Percentiles rank a stretch among this genome's conserved stretches.
Conservation (phyloP, 1,284 basidiomycete species). For the Phlebopus sp. region DNA sequence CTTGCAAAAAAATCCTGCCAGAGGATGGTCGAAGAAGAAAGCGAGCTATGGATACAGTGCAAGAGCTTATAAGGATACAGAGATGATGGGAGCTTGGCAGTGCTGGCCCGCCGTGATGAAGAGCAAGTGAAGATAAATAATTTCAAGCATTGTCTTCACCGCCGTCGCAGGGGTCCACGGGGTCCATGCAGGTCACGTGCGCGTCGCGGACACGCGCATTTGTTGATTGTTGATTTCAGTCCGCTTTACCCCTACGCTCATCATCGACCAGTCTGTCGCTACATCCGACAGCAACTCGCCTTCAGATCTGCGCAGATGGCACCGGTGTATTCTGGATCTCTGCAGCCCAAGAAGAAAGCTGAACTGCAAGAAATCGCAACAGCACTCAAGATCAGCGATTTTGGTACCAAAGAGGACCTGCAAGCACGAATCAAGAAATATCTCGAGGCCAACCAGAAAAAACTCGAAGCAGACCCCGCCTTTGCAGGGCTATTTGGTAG, state of each 20-base stretch:
- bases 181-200: slow-evolving; percentile 26
- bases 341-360: slow-evolving; percentile 57
- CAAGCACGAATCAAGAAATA: slow-evolving; percentile 55
- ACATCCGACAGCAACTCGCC: not conserved
- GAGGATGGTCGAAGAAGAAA: slow-evolving; percentile 13
- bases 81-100: not conserved
- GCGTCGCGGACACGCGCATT: slow-evolving; percentile 21
- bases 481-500: slow-evolving; percentile 54
- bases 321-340: slow-evolving; percentile 39
- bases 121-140: too few species aligned
- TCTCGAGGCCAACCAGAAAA: slow-evolving; percentile 48
- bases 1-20: slow-evolving; percentile 11
- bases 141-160: too few species aligned
- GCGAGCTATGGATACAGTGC: not conserved
- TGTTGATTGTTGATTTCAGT: slow-evolving; percentile 28
- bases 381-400: slow-evolving; percentile 47
- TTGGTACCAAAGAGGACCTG: slow-evolving; percentile 61
- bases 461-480: slow-evolving; percentile 49
- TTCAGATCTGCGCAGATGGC: slow-evolving; percentile 20
- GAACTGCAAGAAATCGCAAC: slow-evolving; percentile 57
- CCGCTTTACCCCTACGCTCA: slow-evolving; percentile 6
- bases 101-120: too few species aligned
- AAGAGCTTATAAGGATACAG: not conserved
- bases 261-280: not conserved
- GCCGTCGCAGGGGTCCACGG: slow-evolving; percentile 2